Evolutionary conservation across 495 filamentous ascomycete species (phyloP), one percentile per base, ranked within the genome.

Genomic region (Penicillium goetzii): DNA sequence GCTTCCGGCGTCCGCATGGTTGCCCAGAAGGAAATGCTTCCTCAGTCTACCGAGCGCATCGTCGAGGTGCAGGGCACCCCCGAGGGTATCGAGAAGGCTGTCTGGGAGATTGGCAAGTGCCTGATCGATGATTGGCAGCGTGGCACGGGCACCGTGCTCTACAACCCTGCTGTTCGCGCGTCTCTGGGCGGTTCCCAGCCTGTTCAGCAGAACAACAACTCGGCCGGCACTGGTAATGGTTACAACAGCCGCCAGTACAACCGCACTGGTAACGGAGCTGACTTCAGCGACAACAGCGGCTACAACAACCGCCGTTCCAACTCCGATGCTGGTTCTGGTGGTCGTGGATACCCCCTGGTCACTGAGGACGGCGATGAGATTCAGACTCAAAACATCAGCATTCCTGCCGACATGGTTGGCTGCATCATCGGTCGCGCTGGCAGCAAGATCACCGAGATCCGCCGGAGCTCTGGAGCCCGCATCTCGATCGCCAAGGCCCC

Each of bases 21-120:
- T 34, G 95, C 95, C 53, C 93, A 97, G 76, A 99, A 99, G 80
- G 95, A 99, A 72, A 98, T 99, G 95, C 88, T 98, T 34, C 95
- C 95, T 28, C 95, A 98, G 75, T 99, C 95, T 14, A 99, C 95
- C n/a, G 95, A 99, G 80, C 90, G 95, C 51, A 91, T 99, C 67
- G 96, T 99, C 58, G 96, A 98, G 74, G 90, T 99, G 55, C 90
- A 94, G 74, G 95, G 95, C 68, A 92, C 88, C 8, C 91, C 95
- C 32, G 92, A 95, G 36, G 93, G 95, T 50, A 93, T 99, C 69
- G 91, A 97, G 75, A 91, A 92, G 77, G 96, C 95, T 57, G 82
- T 95, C 45, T 98, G 95, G 96, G 95, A 99, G 74, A 99, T 99
- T 65, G 94, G 92, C 78, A 99, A 98, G 80, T 98, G 96, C 77